These are phyloP conservation scores for Verticillium longisporum DNA, from an alignment of 2,329 filamentous ascomycete genomes.

Conservation along the genomic window DNA sequence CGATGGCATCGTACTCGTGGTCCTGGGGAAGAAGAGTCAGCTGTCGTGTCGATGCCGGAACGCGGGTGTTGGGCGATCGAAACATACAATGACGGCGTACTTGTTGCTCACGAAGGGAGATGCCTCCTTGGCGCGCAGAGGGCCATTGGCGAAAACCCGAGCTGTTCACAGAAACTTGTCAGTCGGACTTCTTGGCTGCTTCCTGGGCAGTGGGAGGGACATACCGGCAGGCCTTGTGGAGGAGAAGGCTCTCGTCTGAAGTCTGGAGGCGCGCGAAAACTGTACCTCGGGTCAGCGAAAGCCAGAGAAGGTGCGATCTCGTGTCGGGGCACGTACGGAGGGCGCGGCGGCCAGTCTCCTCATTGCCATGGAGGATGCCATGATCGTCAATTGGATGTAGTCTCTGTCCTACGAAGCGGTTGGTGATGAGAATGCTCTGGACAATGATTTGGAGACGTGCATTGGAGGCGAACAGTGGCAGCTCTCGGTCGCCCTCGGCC, in stretches of 20 bases:
- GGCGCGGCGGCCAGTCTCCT: slow-evolving; percentile 51
- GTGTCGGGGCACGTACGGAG: slow-evolving; percentile 38
- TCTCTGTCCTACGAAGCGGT: neutral
- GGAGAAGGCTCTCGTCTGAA: slow-evolving; percentile 73
- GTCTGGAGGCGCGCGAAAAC: slow-evolving; percentile 58
- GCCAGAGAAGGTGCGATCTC: neutral
- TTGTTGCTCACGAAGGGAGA: slow-evolving; percentile 80
- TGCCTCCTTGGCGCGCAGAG: slow-evolving; percentile 88
- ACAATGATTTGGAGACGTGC: slow-evolving; percentile 2
- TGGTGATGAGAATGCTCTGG: neutral
- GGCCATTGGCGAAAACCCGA: slow-evolving; percentile 78
- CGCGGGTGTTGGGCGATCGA: slow-evolving; percentile 1
- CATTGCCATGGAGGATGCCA: slow-evolving; percentile 60
- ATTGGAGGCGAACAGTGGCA: neutral
- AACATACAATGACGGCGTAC: slow-evolving; percentile 85
- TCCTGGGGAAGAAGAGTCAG: slow-evolving; percentile 46
- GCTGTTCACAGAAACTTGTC: slow-evolving; percentile 40
- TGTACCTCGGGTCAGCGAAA: slow-evolving; percentile 23
- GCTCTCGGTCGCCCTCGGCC: slow-evolving; percentile 1
- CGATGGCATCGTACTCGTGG: slow-evolving; percentile 97
- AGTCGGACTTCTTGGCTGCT: neutral
- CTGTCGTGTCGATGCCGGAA: slow-evolving; percentile 6
- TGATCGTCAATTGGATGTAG: slow-evolving; percentile 22
- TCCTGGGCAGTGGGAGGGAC: slow-evolving; percentile 18
- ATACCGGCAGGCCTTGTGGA: slow-evolving; percentile 74